Evolutionary conservation across 305 asterid species (phyloP), one percentile per base, ranked within the genome.

Genomic region (Lippia alba): DNA sequence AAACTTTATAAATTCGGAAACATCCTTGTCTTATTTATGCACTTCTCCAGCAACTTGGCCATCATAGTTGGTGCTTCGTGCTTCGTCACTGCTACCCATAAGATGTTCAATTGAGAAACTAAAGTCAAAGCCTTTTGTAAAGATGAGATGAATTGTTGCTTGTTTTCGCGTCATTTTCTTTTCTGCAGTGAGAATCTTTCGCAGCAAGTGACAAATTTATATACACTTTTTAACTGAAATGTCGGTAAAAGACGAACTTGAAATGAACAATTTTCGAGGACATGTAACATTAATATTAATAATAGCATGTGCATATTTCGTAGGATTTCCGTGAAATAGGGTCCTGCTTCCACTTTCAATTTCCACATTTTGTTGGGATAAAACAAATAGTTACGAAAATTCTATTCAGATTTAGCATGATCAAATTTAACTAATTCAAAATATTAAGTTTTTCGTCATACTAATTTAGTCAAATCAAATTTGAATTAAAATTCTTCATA

Each of bases 221-320:
- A 12, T 18, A 55, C 12, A 19, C 6, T 9, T 18, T 6, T 8
- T 2, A 44, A 7, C 7, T 20, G 12, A 36, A 18, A 41, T 50
- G 3, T 8, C 6, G 6, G 53, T 39, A 15, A 61, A 61, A 61
- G 41, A 36, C 5, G 41, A 36, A 36, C 5, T 36, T 19, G 10
- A 32, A 3, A 44, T 12, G 54, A 55, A 69, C 67, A 69, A 10
- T 69, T 69, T 20, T 63, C 72, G 75, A 75, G 71, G 51, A 36
- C 6, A 4, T 36, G 41, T 64, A 36, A 44, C 40, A 40, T 46
- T 39, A 16, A 15, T 14, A 64, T 17, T 33, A 45, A 32, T 57
- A 8, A 48, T 51, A 12, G 12, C 72, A 76, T 69, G 80, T 76
- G 76, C 76, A 64, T 11, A 24, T 56, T 64, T 44, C 48, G 61